phyloP scores from a whole-genome alignment of 305 asterid genomes.

The Ajuga reptans region DNA sequence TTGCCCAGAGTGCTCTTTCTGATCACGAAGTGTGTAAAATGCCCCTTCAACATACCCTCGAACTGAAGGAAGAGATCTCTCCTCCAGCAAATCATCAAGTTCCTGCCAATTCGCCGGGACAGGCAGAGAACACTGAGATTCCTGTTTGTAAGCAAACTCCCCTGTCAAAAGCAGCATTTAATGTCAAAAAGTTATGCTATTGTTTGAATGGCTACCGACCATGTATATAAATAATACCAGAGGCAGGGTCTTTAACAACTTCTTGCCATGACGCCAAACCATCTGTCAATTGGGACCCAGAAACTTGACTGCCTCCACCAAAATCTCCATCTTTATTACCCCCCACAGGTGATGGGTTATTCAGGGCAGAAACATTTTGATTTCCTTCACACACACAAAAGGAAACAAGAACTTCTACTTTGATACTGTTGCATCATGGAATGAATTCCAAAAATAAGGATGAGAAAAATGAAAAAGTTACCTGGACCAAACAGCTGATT shows the following conservation, averaged over 20 bases:
- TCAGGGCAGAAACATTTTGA: slow-evolving; percentile 30
- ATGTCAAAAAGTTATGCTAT: slow-evolving; percentile 5
- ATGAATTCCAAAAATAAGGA: slow-evolving; percentile 12
- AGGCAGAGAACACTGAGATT: slow-evolving; percentile 35
- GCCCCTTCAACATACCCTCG: slow-evolving; percentile 34
- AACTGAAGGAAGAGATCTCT: slow-evolving; percentile 33
- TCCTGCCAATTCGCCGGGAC: slow-evolving; percentile 55
- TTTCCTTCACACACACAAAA: slow-evolving; percentile 30
- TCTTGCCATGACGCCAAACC: slow-evolving; percentile 52
- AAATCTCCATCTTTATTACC: slow-evolving; percentile 27
- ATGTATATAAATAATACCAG: slow-evolving; percentile 36
- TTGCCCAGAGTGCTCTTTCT: slow-evolving; percentile 37
- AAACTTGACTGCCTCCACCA: slow-evolving; percentile 30
- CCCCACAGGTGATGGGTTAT: slow-evolving; percentile 32
- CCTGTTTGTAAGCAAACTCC: slow-evolving; percentile 41
- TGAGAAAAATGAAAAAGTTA: slow-evolving; percentile 21
- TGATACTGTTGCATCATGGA: slow-evolving; percentile 3
- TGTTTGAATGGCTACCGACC: slow-evolving; percentile 11
- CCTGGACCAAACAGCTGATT: slow-evolving; percentile 48
- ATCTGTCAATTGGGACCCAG: slow-evolving; percentile 33
- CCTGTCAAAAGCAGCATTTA: slow-evolving; percentile 41
- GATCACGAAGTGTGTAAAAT: slow-evolving; percentile 30
- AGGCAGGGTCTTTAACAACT: slow-evolving; percentile 31
- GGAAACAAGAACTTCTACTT: neutral
- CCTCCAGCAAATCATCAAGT: slow-evolving; percentile 32